A percentile compares a stretch with the other conserved stretches of the same genome.
These are phyloP conservation scores for Millerozyma acaciae DNA, from an alignment of 805 yeast species.

Conservation along the genomic window DNA sequence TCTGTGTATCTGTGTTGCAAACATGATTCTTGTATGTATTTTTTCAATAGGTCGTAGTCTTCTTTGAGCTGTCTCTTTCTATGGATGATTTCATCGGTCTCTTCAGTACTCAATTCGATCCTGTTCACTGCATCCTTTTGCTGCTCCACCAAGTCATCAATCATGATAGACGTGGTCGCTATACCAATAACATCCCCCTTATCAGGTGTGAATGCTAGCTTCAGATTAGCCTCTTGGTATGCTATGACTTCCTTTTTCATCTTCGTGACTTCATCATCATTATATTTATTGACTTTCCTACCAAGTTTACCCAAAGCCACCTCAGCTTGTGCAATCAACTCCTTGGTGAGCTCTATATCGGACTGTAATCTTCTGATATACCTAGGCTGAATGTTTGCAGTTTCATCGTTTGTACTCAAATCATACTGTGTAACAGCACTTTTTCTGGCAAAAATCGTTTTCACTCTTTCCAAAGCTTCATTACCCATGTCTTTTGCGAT, in stretches of 20 bases:
- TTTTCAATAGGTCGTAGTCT: not conserved
- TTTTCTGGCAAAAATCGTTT: constrained; percentile 3
- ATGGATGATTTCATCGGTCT: not conserved
- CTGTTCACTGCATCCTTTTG: constrained; percentile 8
- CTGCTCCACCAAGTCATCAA: constrained; percentile 6
- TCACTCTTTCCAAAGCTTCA: constrained; percentile 6
- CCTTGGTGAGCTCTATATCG: constrained; percentile 16
- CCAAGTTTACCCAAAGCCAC: constrained; percentile 13
- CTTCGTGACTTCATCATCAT: constrained; percentile 1
- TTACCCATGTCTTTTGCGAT: constrained; percentile 1
- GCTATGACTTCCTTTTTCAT: constrained; percentile 16
- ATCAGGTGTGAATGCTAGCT: constrained; percentile 22
- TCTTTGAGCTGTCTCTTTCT: not conserved
- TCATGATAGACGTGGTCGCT: constrained; percentile 19
- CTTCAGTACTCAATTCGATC: constrained; percentile 1
- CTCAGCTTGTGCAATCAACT: constrained; percentile 20
- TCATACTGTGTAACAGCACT: constrained; percentile 1
- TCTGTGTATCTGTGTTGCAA: constrained; percentile 1
- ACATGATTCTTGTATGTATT: not conserved
- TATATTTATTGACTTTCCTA: not conserved
- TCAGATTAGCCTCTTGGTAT: constrained; percentile 13
- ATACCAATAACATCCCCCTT: constrained; percentile 26
- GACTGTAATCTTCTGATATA: constrained; percentile 14
- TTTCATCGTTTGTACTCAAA: constrained; percentile 7
- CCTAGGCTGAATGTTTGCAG: constrained; percentile 5